phyloP scores from a whole-genome alignment of 345 rosid species.

The Euphorbia pulcherrima region DNA sequence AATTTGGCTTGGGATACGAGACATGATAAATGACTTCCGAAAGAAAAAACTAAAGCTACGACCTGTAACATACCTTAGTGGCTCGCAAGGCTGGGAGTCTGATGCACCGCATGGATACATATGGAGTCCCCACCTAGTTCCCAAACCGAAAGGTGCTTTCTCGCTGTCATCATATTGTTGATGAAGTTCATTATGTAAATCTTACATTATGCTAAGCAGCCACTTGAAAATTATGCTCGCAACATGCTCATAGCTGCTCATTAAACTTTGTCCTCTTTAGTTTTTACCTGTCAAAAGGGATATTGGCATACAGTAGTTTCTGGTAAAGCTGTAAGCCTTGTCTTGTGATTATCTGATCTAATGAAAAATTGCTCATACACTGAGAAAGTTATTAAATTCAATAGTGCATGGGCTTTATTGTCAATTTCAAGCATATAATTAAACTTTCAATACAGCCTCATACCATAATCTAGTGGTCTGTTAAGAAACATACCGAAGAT shows the following conservation, averaged over 20 bases:
- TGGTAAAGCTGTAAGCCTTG: background rate
- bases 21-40: conserved; percentile 89
- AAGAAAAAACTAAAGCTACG: conserved; percentile 87
- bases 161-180: background rate
- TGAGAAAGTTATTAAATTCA: background rate
- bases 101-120: conserved; percentile 93
- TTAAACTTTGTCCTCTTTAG: background rate
- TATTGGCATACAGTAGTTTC: background rate
- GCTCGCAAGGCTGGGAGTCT: conserved; percentile 85
- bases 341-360: background rate
- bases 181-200: background rate
- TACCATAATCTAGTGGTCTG: background rate
- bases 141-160: conserved; percentile 90
- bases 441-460: background rate
- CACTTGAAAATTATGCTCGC: background rate
- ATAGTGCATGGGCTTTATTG: background rate
- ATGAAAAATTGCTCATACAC: background rate
- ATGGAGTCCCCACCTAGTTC: conserved; percentile 99
- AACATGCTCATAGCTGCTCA: background rate
- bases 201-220: background rate
- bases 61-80: conserved; percentile 97
- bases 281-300: background rate
- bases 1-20: conserved; percentile 99
- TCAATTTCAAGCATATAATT: background rate
- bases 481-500: background rate